Evolutionary conservation across 352 stramenopile species (phyloP).

Genomic region (Phytopythium aichiense): DNA sequence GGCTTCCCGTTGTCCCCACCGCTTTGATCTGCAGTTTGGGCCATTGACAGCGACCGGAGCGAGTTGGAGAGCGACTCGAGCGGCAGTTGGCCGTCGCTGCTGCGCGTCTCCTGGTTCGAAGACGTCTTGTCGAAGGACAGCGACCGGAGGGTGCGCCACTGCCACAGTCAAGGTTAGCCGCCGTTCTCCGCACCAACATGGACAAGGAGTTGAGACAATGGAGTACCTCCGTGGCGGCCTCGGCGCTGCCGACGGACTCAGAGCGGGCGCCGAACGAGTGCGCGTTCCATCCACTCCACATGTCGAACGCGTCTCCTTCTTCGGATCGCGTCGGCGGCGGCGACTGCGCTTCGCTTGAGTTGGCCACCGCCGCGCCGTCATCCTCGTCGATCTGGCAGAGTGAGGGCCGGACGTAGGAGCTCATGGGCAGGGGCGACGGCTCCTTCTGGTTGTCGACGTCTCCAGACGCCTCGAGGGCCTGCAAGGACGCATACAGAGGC

Average conservation of each 20-base stretch:
- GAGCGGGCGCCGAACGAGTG: conserved; percentile 26
- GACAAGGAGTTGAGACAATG: not conserved
- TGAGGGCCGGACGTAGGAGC: not conserved
- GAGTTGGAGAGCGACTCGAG: conserved; percentile 36
- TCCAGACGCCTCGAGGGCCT: not conserved
- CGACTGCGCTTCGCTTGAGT: not conserved
- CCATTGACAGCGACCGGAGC: conserved; percentile 42
- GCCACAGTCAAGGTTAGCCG: not conserved
- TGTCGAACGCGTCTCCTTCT: conserved; percentile 22
- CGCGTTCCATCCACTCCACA: conserved; percentile 36
- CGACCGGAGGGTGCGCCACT: conserved; percentile 34
- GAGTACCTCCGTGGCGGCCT: conserved; percentile 4
- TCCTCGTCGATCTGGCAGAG: conserved; percentile 1
- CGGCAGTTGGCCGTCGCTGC: conserved; percentile 22
- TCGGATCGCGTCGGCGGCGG: not conserved
- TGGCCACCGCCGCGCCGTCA: not conserved
- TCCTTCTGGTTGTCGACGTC: not conserved
- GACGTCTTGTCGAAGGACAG: conserved; percentile 32
- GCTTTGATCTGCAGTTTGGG: conserved; percentile 1
- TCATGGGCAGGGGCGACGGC: not conserved
- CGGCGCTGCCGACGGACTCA: conserved; percentile 16
- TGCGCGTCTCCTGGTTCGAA: conserved; percentile 5
- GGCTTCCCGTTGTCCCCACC: not conserved
- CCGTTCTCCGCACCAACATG: not conserved
- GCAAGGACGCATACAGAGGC: conserved; percentile 4